phyloP scores from a whole-genome alignment of 495 filamentous ascomycete genomes.

The Cenococcum geophilum region DNA sequence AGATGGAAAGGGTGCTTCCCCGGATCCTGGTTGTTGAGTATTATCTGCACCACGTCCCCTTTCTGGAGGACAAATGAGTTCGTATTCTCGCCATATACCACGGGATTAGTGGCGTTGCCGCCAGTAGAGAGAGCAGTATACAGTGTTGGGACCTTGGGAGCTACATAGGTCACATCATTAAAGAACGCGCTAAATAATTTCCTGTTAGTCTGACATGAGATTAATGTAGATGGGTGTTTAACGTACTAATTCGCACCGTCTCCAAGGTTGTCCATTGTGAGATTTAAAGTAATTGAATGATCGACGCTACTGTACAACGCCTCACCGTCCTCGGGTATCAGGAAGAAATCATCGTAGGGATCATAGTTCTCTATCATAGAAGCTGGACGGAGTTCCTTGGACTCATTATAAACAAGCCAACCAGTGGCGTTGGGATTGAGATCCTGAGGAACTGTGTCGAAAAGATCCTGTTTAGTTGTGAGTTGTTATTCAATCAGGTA shows the following conservation, averaged over 20 bases:
- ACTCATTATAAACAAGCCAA: constrained; percentile 68
- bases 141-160: constrained; percentile 71
- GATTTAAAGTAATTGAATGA: constrained; percentile 54
- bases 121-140: constrained; percentile 68
- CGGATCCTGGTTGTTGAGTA: constrained; percentile 71
- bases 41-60: constrained; percentile 65
- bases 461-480: constrained; percentile 49
- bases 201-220: background rate
- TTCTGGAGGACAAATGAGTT: constrained; percentile 62
- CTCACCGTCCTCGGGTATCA: constrained; percentile 61
- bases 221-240: constrained; percentile 22
- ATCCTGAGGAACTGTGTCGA: constrained; percentile 56
- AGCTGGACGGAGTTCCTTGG: constrained; percentile 52
- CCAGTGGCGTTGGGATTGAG: constrained; percentile 74
- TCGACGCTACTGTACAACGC: constrained; percentile 52
- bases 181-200: constrained; percentile 58
- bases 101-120: constrained; percentile 52
- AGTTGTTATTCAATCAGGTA: background rate
- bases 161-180: constrained; percentile 69
- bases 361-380: constrained; percentile 47
- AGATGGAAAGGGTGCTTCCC: constrained; percentile 83
- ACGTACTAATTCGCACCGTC: constrained; percentile 70
- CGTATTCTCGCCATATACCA: constrained; percentile 68
- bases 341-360: constrained; percentile 65
- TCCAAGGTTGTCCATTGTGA: constrained; percentile 64